Conservation (phyloP, 106 monocot genomes). For the Allium fistulosum region DNA sequence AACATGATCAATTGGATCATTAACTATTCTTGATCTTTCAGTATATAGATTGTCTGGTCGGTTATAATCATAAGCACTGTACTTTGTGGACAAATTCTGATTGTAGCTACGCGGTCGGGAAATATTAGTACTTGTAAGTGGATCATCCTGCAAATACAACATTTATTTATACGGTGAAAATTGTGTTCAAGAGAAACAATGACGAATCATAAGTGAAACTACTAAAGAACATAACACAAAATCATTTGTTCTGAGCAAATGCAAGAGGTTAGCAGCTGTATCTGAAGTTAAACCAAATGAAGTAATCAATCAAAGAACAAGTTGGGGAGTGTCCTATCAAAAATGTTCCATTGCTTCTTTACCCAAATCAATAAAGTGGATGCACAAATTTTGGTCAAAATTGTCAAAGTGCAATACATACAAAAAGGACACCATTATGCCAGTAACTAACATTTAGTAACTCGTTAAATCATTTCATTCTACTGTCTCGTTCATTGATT, state of each 20-base stretch:
- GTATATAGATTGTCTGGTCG: constrained; percentile 14
- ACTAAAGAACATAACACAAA: not conserved
- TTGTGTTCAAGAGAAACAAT: too few relatives aligned
- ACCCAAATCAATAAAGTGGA: too few relatives aligned
- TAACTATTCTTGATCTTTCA: constrained; percentile 12
- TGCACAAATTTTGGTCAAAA: too few relatives aligned
- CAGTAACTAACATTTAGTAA: too few relatives aligned
- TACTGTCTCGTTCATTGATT: too few relatives aligned
- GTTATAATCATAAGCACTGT: constrained; percentile 25
- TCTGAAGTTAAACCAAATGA: not conserved
- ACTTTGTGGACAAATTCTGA: constrained; percentile 16
- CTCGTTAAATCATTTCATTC: too few relatives aligned
- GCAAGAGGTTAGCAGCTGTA: not conserved
- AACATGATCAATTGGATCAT: constrained; percentile 17
- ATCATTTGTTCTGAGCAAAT: not conserved
- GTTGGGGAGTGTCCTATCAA: too few relatives aligned
- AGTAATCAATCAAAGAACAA: too few relatives aligned
- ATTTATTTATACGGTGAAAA: not conserved
- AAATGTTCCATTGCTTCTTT: too few relatives aligned
- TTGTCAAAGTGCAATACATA: too few relatives aligned
- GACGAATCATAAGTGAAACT: too few relatives aligned
- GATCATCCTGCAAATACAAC: constrained; percentile 15
- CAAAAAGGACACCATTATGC: too few relatives aligned
- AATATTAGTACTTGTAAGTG: constrained; percentile 20
- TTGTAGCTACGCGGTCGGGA: constrained; percentile 20